phyloP scores from a whole-genome alignment of 2,329 filamentous ascomycete genomes.

The Pochonia chlamydosporia region DNA sequence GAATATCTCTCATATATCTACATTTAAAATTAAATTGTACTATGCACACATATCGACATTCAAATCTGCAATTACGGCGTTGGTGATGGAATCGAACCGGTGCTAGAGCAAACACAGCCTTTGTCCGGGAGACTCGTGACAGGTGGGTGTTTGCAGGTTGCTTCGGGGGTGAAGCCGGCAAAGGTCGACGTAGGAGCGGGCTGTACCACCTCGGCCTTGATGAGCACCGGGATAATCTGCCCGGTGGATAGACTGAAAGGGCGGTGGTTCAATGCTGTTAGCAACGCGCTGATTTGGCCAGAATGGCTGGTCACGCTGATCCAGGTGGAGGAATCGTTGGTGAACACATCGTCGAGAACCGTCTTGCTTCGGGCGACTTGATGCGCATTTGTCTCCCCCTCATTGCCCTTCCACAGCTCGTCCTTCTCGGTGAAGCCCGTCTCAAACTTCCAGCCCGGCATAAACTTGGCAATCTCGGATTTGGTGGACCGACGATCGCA shows the following conservation, averaged over 20 bases:
- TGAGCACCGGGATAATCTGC: slow-evolving; percentile 60
- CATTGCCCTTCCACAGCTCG: slow-evolving; percentile 35
- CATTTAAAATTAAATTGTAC: too few relatives aligned
- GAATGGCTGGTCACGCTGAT: slow-evolving; percentile 56
- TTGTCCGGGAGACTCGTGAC: slow-evolving; percentile 34
- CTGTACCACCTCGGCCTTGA: slow-evolving; percentile 47
- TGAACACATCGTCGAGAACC: slow-evolving; percentile 53
- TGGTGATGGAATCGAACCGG: slow-evolving; percentile 3
- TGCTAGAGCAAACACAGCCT: slow-evolving; percentile 35
- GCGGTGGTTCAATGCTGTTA: slow-evolving; percentile 55
- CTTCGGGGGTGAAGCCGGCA: slow-evolving; percentile 29
- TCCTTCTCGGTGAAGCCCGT: slow-evolving; percentile 53
- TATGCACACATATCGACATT: too few relatives aligned
- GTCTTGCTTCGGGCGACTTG: slow-evolving; percentile 43
- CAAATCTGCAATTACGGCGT: background rate
- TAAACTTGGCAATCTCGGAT: slow-evolving; percentile 44
- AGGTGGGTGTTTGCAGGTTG: slow-evolving; percentile 39
- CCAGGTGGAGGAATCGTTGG: slow-evolving; percentile 45
- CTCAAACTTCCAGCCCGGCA: slow-evolving; percentile 53
- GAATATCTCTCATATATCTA: background rate
- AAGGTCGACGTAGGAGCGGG: slow-evolving; percentile 24
- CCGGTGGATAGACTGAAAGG: slow-evolving; percentile 59
- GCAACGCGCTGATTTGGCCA: slow-evolving; percentile 47
- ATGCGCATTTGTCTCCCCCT: slow-evolving; percentile 38
- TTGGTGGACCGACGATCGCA: slow-evolving; percentile 58